A percentile compares a stretch with the other conserved stretches of the same genome.
phyloP scores from a whole-genome alignment of 2,329 filamentous ascomycete species.

The Huntiella omanensis region DNA sequence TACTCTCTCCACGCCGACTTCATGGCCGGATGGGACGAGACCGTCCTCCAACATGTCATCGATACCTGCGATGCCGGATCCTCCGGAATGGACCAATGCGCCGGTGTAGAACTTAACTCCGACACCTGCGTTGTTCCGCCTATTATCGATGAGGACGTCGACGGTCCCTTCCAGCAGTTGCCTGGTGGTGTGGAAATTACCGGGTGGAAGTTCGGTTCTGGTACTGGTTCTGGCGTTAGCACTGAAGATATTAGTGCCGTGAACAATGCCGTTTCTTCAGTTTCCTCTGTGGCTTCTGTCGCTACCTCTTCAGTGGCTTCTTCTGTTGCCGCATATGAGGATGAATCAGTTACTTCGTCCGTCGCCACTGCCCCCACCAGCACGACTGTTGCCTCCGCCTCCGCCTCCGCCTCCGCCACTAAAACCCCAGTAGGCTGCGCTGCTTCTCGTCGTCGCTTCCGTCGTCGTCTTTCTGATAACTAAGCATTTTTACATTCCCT shows the following conservation, averaged over 20 bases:
- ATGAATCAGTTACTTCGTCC: slow-evolving; percentile 3
- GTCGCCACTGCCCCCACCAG: neutral
- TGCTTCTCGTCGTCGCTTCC: no score
- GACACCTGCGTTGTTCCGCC: slow-evolving; percentile 32
- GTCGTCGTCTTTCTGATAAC: no score
- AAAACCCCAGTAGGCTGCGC: no score
- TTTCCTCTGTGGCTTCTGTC: no score
- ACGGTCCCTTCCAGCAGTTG: slow-evolving; percentile 26
- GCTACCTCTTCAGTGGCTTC: neutral
- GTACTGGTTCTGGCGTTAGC: neutral
- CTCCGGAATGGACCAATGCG: slow-evolving; percentile 42
- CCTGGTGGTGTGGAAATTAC: slow-evolving; percentile 37
- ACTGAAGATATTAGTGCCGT: neutral
- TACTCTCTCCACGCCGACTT: slow-evolving; percentile 57
- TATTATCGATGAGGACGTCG: slow-evolving; percentile 26
- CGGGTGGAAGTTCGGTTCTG: slow-evolving; percentile 28
- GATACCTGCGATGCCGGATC: slow-evolving; percentile 44
- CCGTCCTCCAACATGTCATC: slow-evolving; percentile 46
- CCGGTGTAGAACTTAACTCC: slow-evolving; percentile 34
- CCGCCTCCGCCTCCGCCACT: neutral
- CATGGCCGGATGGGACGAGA: slow-evolving; percentile 51
- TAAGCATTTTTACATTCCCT: no score
- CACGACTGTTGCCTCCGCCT: neutral
- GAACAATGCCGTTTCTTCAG: neutral
- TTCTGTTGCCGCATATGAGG: neutral